Evolutionary conservation across 371 early-diverging fungal genomes (phyloP).

Genomic region (Rhizomucor miehei): DNA sequence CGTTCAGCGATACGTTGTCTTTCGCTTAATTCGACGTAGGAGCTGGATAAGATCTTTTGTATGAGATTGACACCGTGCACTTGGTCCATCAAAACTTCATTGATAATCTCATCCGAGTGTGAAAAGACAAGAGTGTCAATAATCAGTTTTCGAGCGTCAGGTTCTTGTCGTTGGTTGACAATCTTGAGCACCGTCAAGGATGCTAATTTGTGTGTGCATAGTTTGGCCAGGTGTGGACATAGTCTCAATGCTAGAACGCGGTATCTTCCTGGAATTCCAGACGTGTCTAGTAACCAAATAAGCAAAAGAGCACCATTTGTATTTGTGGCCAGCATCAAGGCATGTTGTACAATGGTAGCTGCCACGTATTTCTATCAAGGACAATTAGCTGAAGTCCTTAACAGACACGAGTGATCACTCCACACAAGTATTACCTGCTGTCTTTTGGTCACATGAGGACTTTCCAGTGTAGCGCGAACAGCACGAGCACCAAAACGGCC

Average conservation of each 20-base stretch:
- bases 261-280: conserved; percentile 81
- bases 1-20: conserved; percentile 79
- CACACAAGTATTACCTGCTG: conserved; percentile 28
- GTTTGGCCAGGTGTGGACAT: conserved; percentile 69
- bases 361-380: conserved; percentile 84
- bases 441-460: conserved; percentile 51
- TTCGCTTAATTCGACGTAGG: conserved; percentile 74
- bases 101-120: conserved; percentile 38
- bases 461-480: conserved; percentile 79
- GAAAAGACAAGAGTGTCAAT: conserved; percentile 75
- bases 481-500: conserved; percentile 83
- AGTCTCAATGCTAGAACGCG: conserved; percentile 81
- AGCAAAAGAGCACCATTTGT: conserved; percentile 92
- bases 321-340: conserved; percentile 79
- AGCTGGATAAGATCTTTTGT: conserved; percentile 84
- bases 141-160: conserved; percentile 86
- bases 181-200: conserved; percentile 83
- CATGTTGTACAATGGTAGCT: conserved; percentile 81
- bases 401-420: not conserved
- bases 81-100: conserved; percentile 81
- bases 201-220: conserved; percentile 91
- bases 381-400: not conserved
- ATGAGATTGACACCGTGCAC: conserved; percentile 85
- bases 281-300: conserved; percentile 92
- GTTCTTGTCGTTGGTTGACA: conserved; percentile 85